phyloP scores from a whole-genome alignment of 495 filamentous ascomycete species.

The Lasiosphaeris hirsuta region DNA sequence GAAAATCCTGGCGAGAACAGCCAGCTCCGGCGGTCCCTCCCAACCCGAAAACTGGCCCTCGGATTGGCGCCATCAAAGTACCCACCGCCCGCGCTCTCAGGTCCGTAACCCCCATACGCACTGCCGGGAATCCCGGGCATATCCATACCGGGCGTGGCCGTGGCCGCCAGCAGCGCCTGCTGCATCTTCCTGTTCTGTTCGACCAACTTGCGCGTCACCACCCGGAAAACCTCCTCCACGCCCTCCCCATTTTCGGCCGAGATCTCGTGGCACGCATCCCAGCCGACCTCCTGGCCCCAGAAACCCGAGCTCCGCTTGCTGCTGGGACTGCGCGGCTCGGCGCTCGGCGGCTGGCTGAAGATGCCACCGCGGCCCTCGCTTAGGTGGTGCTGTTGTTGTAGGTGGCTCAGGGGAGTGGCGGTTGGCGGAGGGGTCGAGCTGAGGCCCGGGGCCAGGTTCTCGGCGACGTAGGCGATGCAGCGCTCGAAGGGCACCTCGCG shows the following conservation, averaged over 20 bases:
- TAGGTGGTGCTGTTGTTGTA: background rate
- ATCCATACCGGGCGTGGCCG: slow-evolving; percentile 34
- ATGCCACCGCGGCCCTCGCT: background rate
- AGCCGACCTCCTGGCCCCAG: slow-evolving; percentile 88
- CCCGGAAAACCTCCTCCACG: slow-evolving; percentile 94
- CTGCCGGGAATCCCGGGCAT: background rate
- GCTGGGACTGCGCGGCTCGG: slow-evolving; percentile 59
- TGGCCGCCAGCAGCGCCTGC: slow-evolving; percentile 47
- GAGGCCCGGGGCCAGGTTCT: slow-evolving; percentile 70
- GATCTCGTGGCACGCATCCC: slow-evolving; percentile 97
- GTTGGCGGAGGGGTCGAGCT: slow-evolving; percentile 64
- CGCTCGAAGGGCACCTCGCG: slow-evolving; percentile 88
- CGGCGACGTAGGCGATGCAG: slow-evolving; percentile 91
- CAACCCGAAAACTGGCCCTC: slow-evolving; percentile 59
- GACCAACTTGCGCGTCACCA: slow-evolving; percentile 90
- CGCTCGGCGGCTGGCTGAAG: slow-evolving; percentile 12
- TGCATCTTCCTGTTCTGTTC: slow-evolving; percentile 78
- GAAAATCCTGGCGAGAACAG: slow-evolving; percentile 53
- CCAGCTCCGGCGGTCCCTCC: slow-evolving; percentile 62
- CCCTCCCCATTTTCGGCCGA: slow-evolving; percentile 92
- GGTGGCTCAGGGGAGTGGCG: slow-evolving; percentile 33
- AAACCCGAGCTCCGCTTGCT: slow-evolving; percentile 80
- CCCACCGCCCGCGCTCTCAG: slow-evolving; percentile 26
- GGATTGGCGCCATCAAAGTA: slow-evolving; percentile 48
- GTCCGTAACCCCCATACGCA: slow-evolving; percentile 14